Base-by-base conservation (phyloP, 1,284 basidiomycete genomes). In the Papiliotrema terrestris region DNA sequence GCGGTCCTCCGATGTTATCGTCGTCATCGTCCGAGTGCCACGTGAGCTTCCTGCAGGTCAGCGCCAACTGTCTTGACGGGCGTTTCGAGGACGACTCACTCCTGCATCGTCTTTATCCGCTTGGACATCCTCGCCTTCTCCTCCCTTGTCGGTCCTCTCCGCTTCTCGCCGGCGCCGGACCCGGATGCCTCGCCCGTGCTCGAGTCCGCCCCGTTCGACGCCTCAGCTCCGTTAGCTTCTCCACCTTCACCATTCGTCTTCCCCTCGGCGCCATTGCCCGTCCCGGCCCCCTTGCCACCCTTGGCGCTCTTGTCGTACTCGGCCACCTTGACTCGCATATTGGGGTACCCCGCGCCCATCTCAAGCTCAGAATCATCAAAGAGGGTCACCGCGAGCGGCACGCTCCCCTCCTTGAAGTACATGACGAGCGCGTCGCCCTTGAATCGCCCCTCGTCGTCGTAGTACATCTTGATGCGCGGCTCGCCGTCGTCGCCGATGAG, bases 321-420 rank as follows among this genome's bases (percentile, higher is more conserved):
- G 14, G 95, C 96, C 58, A 85, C 84, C 57, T 84, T 79, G 17
- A 99, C 92, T 46, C 76, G 81, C 87, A 98, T 97, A 54, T 84
- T 80, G 0, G 78, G 67, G 82, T 86, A 54, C 69, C 82, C 49
- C 82, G 73, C 58, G 2, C 91, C 92, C n/a, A 94, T 72, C 53
- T 93, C 81, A 56, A 99, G 78, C 72, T 94, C 91, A 0, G 90
- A 91, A 59, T 98, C 95, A 73, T 98, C 94, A 56, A 98, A 80
- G 58, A 98, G 81, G 59, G 82, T 88, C 53, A 92, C 77, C 2
- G 94, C 95, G 51, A 98, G 80, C 13, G 81, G 79, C 17, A 98
- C 96, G 29, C 89, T 93, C 59, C 94, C 95, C 69, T 95, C 91
- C 74, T 97, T 97, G 81, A 98, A 96, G 75, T 91, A 99, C 45